Evolutionary conservation across 768 basidiomycete genomes (phyloP), one percentile per base, ranked within the genome.

Genomic region (Lyophyllum atratum): DNA sequence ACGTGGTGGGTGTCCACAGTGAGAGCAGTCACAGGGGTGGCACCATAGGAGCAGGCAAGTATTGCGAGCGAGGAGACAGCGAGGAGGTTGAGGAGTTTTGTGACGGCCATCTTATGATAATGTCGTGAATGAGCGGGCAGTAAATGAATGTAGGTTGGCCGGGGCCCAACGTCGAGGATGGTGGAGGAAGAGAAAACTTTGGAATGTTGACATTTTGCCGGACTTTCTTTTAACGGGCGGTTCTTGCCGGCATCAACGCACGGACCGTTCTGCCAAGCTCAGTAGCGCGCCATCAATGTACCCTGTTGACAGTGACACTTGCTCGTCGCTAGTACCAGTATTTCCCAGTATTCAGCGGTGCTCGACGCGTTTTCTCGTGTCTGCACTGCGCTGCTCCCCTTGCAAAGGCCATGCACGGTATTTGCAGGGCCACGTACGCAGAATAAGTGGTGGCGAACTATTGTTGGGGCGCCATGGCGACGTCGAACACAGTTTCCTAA

Each of bases 51-150:
- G 61, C 76, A 74, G 46, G 81, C 76, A 58, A 90, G 56, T 59
- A 90, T 64, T 21, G 85, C 81, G 51, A 92, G 66, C 24, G 85
- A 75, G 15, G 83, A 74, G 39, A 91, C 59, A 21, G 87, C 80
- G 52, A 91, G 25, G 58, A 90, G 70, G 64, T 80, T 81, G 66
- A 88, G 65, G 47, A 88, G 66, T 60, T 81, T 86, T 56, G 72
- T 42, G 47, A 77, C 65, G 42, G 83, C 77, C 82, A 85, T 56
- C 7, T 34, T 25, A 44, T 42, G 26, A 17, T 34, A 37, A 49
- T 44, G 46, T 58, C 60, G 63, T 62, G 54, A 68, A 66, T 4
- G 72, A 72, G 63, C 49, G 64, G 45, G 26, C 54, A 54, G 48
- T 40, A 66, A 66, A 66, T 59, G 63, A 66, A 62, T 57, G 68